Conservation (phyloP, 2,329 filamentous ascomycete species). For the Tolypocladium paradoxum region DNA sequence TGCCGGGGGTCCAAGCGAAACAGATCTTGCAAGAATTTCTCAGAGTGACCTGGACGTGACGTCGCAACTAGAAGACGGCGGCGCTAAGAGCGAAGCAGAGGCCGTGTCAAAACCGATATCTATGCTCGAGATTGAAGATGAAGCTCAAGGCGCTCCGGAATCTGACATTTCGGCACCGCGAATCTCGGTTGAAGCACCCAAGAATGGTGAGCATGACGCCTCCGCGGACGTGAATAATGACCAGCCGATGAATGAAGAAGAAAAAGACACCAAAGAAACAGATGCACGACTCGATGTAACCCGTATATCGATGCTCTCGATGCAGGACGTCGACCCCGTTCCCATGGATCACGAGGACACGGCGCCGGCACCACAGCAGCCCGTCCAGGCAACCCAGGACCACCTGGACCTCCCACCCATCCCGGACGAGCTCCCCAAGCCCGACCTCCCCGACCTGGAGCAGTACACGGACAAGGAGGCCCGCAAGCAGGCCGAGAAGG, state of each 20-base stretch:
- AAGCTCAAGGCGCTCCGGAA: background rate
- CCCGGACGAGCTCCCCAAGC: conserved; percentile 37
- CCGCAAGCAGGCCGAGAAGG: conserved; percentile 59
- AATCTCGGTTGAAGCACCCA: background rate
- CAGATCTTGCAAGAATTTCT: background rate
- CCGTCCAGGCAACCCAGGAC: background rate
- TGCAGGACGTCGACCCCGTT: conserved; percentile 27
- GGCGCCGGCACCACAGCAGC: background rate
- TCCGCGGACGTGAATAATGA: background rate
- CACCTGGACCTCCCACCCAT: conserved; percentile 27
- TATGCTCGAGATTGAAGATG: background rate
- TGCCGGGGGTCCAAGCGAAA: conserved; percentile 1
- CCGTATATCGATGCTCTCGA: conserved; percentile 18
- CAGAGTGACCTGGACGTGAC: background rate
- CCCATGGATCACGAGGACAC: conserved; percentile 19
- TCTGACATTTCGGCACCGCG: background rate
- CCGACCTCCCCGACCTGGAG: conserved; percentile 38
- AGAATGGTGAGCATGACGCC: background rate
- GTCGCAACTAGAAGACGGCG: background rate
- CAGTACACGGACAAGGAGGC: conserved; percentile 52
- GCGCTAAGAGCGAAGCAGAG: background rate
- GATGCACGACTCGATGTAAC: conserved; percentile 4
- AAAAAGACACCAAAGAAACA: background rate
- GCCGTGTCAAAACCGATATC: background rate
- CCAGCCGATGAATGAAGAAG: background rate